phyloP scores from a whole-genome alignment of 2,329 filamentous ascomycete genomes.

The Kalmusia sp. region DNA sequence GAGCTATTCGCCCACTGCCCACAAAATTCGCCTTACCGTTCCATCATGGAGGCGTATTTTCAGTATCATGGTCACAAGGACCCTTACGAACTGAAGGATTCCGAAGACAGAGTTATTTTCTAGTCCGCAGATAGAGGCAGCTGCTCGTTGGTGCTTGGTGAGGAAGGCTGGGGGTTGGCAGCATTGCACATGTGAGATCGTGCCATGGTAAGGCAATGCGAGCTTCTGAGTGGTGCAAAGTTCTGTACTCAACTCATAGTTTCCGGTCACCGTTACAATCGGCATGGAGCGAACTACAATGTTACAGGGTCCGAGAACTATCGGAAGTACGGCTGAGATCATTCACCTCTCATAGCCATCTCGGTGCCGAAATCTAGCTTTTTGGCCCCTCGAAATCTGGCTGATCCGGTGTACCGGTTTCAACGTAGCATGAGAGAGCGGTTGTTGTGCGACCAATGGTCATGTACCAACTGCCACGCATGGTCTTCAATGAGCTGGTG shows the following conservation, averaged over 20 bases:
- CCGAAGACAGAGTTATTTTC: conserved; percentile 26
- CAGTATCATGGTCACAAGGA: conserved; percentile 43
- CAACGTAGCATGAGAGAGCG: conserved; percentile 1
- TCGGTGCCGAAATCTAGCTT: neutral
- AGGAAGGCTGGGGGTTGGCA: neutral
- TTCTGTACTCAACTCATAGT: neutral
- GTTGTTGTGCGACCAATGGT: conserved; percentile 5
- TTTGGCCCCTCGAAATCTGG: neutral
- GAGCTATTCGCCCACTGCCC: conserved; percentile 45
- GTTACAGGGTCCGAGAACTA: neutral
- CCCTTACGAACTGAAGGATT: conserved; percentile 31
- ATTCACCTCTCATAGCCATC: neutral
- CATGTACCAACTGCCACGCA: neutral
- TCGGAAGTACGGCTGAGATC: neutral
- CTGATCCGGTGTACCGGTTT: neutral
- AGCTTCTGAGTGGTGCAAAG: neutral
- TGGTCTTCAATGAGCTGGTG: neutral
- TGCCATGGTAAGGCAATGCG: neutral
- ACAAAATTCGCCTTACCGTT: conserved; percentile 35
- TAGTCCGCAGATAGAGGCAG: neutral
- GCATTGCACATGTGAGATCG: no score
- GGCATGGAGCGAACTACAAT: neutral
- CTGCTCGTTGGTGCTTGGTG: no score
- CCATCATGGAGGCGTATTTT: conserved; percentile 40
- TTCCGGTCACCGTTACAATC: neutral